phyloP scores from a whole-genome alignment of 2,329 filamentous ascomycete species.

The Colletotrichum sp. region DNA sequence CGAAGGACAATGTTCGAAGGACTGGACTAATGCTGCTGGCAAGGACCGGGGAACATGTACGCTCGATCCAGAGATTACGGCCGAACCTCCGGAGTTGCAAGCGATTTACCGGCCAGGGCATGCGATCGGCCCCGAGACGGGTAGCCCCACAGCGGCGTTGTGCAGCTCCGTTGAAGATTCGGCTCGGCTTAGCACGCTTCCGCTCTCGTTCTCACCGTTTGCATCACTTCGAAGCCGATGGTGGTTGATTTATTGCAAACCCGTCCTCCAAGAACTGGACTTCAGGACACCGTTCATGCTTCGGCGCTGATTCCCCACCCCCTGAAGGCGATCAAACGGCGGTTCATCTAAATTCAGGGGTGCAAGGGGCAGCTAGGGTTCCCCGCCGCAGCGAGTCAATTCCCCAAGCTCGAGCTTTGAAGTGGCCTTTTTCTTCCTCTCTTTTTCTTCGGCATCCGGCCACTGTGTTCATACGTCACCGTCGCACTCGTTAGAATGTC shows the following conservation, averaged over 20 bases:
- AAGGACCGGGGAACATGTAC: background rate
- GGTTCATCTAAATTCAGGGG: constrained; percentile 5
- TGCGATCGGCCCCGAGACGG: background rate
- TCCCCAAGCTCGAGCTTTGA: background rate
- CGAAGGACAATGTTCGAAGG: background rate
- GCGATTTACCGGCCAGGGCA: background rate
- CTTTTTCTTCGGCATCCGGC: background rate
- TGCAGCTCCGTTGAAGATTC: background rate
- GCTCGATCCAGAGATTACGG: background rate
- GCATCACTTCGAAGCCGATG: background rate
- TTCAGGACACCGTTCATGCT: background rate
- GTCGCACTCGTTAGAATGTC: background rate
- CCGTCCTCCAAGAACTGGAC: fast-evolving
- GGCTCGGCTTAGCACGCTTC: background rate
- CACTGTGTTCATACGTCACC: background rate
- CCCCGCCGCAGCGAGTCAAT: constrained; percentile 14
- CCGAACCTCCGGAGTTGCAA: background rate
- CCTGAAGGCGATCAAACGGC: constrained; percentile 9
- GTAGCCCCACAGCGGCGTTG: background rate
- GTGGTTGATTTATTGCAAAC: background rate
- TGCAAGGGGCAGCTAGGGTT: background rate
- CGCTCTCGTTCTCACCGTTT: background rate
- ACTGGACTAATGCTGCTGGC: background rate
- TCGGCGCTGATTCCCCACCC: background rate
- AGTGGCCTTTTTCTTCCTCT: background rate